These are phyloP conservation scores for Pseudozyma sp. DNA, from an alignment of 1,284 basidiomycete species.

Conservation along the genomic window DNA sequence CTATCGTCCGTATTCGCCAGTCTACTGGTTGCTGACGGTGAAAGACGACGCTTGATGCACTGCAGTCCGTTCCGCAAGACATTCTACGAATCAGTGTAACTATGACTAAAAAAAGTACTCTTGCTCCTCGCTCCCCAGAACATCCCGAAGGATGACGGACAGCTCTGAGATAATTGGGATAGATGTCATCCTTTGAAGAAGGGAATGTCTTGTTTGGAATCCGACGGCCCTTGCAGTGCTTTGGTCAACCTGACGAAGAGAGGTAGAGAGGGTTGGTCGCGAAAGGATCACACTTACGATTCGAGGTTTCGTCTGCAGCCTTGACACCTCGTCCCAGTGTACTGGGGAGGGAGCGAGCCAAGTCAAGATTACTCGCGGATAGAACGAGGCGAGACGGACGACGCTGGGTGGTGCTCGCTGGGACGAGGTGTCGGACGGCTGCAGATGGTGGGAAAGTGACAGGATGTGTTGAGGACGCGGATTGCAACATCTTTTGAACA, in stretches of 20 bases:
- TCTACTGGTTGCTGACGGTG: too few species aligned
- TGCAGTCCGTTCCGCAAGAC: not conserved
- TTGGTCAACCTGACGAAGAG: not conserved
- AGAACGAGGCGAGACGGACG: too few species aligned
- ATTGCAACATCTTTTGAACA: not conserved
- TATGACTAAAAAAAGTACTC: constrained; percentile 40
- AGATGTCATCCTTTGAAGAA: constrained; percentile 28
- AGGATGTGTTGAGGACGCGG: not conserved
- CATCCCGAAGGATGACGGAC: not conserved
- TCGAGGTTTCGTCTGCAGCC: too few species aligned
- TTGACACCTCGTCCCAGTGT: too few species aligned
- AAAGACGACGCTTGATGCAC: too few species aligned
- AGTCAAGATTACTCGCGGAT: too few species aligned
- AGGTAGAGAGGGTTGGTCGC: not conserved
- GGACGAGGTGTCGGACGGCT: not conserved
- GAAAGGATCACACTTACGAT: too few species aligned
- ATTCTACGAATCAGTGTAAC: constrained; percentile 36
- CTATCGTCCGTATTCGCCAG: too few species aligned
- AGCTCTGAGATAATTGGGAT: constrained; percentile 45
- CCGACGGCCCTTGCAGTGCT: not conserved
- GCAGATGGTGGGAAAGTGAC: constrained; percentile 4
- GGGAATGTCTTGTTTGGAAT: not conserved
- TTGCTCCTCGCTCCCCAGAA: constrained; percentile 28
- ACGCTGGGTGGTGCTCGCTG: not conserved
- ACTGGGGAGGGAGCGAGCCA: too few species aligned